Evolutionary conservation across 371 early-diverging fungal genomes (phyloP), one percentile per base, ranked within the genome.

Genomic region (Lichtheimia ramosa): DNA sequence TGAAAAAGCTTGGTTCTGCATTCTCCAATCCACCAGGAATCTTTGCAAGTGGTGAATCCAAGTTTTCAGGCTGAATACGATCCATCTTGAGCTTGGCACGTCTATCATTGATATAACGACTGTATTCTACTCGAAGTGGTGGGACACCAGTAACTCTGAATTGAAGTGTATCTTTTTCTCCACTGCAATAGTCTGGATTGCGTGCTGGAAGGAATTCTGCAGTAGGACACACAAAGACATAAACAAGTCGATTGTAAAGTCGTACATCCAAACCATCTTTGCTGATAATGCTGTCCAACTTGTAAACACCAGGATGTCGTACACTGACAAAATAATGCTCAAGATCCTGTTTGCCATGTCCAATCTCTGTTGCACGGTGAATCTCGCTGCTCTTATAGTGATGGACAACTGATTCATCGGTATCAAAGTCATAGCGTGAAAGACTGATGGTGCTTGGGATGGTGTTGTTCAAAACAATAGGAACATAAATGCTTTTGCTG

Each of bases 401-500:
- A 43, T 40, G 51, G 2, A 61, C 51, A 16, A 59, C 68, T 3
- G 41, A 50, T 1, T 21, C 27, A 10, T 61, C 58, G 3, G 73
- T 71, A 14, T 75, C 81, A 20, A 81, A 75, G 46, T 81, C 81
- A 52, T 63, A 64, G 5, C 66, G 81, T 21, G 74, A 64, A 24
- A 81, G n/a, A 6, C 64, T 58, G 27, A 81, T 58, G 10, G 61
- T 59, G 27, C 66, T 67, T 14, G 81, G 81, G n/a, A 69, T 60
- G 5, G 81, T 75, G 63, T 81, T 77, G 67, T 77, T 77, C 42
- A 81, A 54, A 18, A 72, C 65, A 34, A 81, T 71, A 57, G 78
- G 81, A 60, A 81, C 74, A 65, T 69, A 68, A 20, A 77, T 66
- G 5, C 73, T 71, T 43, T 68, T 67, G n/a, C 16, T 46, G 40